Base-by-base conservation (phyloP, 2,329 filamentous ascomycete species). In the Cryphonectria naterciae region DNA sequence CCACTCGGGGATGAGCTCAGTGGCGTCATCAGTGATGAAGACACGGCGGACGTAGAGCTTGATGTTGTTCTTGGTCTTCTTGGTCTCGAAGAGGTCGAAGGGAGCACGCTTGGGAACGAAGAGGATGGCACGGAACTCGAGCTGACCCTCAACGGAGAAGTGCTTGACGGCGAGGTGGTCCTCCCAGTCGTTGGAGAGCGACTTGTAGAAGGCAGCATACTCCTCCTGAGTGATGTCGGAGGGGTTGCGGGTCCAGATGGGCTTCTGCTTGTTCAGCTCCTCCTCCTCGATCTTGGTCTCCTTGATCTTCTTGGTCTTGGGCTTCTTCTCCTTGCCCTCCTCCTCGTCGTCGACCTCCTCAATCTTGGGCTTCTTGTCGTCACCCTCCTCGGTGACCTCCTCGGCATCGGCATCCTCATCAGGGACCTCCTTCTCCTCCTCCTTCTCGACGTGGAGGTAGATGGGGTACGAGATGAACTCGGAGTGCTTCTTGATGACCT, bases 41-140 rank as follows among this genome's bases (percentile, higher is more conserved):
- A 99, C 96, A 83, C 96, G 96, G 84, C 96, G 95, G 81, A 99
- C 96, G 87, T 99, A 99, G 79, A 99, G 92, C 92, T 99, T 99
- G 91, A 99, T 98, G 93, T 99, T 99, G 93, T 98, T 99, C 94
- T 99, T 99, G 82, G 95, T 98, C 93, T 98, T 97, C 94, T 99
- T 99, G 83, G 95, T 98, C 93, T 99, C 96, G 84, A 99, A 99
- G 74, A 99, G 93, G 82, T 99, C 96, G 85, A 99, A 99, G 79
- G 96, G 96, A 84, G 96, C 96, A 80, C 96, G 95, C 93, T 99
- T 98, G 83, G 96, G 96, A 69, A 99, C 95, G 88, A 97, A 99
- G 83, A 99, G 94, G 85, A 99, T 97, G 77, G 96, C 96, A 77
- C 95, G 95, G 94, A 99, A 99, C 88, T 99, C 96, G 77, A 99